Base-by-base conservation (phyloP, 2,329 filamentous ascomycete species). In the Talaromyces funiculosus region DNA sequence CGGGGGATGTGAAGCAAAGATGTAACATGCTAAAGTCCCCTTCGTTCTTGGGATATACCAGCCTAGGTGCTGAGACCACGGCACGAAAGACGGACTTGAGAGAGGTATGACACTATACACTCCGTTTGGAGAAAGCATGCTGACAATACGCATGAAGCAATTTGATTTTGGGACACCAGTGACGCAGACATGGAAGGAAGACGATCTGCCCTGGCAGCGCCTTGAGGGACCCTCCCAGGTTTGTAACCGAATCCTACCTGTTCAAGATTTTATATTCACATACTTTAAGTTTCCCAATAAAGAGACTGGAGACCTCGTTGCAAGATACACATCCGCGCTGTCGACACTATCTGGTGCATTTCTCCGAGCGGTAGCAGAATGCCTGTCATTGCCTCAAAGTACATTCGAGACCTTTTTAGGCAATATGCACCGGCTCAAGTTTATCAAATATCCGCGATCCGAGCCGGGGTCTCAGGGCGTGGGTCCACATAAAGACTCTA, bases 401-500 rank as follows among this genome's bases (percentile, higher is more conserved):
- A 77, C 78, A 0, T 82, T 86, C 61, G 74, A 80, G 42, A 73
- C 80, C 1, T 86, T 84, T 62, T 71, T 83, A 24, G 81, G 79
- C 0, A 76, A 80, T 40, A 84, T 86, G 62, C 83, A 87, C 67
- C 81, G 85, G 3, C 76, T 87, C 40, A 85, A 86, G 65, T 72
- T 86, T 2, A 75, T 85, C 2, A 80, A 78, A 57, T 86, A 86
- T 58, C 82, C 82, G 3, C 22, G 47, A 7, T 64, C 67, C 4
- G 22, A 53, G 31, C 20, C 22, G n/a, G 51, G 22, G 10, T 26
- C 54, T 0, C 83, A 86, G 70, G 84, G 84, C 1, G 83, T 86
- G 1, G 84, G 84, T 0, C 80, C 84, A 0, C 84, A 86, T 71
- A 86, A 86, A 66, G 83, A 85, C 68, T 86, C 81, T 0, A 85